Conservation (phyloP, 148 eudicot species). For the Cornus suecica region DNA sequence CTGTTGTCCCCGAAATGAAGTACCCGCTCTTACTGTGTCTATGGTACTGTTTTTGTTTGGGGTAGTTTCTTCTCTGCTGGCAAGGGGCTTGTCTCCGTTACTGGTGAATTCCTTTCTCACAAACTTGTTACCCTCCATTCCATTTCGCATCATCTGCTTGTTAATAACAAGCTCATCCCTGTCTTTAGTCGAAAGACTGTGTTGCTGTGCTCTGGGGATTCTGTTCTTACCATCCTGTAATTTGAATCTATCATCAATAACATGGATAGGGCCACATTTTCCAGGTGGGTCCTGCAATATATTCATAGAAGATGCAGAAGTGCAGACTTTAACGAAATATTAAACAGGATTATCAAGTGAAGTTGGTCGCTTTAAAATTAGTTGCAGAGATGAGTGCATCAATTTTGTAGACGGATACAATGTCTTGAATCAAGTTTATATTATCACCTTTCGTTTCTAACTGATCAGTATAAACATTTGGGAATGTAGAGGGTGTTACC, state of each 20-base stretch:
- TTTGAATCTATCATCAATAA: neutral
- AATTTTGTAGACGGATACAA: neutral
- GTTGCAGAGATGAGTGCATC: neutral
- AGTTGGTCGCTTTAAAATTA: neutral
- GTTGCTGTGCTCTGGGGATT: too few species aligned
- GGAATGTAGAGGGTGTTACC: constrained; percentile 31
- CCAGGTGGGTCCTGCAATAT: constrained; percentile 39
- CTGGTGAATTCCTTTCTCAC: constrained; percentile 23
- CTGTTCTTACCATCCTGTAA: neutral
- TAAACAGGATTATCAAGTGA: constrained; percentile 3
- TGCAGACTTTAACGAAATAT: neutral
- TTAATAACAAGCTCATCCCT: constrained; percentile 20
- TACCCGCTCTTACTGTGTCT: constrained; percentile 31
- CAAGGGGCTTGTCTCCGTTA: constrained; percentile 28
- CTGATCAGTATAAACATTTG: neutral
- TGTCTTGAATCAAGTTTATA: neutral
- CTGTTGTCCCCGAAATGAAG: constrained; percentile 33
- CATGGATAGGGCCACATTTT: neutral
- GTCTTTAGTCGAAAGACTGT: neutral
- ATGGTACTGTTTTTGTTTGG: constrained; percentile 23
- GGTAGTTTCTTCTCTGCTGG: constrained; percentile 23
- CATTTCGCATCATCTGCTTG: constrained; percentile 19
- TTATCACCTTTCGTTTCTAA: neutral
- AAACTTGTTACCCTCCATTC: constrained; percentile 25
- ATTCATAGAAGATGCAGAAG: constrained; percentile 1